Evolutionary conservation across 2,329 filamentous ascomycete genomes (phyloP).

Genomic region (Lachnellula arida): DNA sequence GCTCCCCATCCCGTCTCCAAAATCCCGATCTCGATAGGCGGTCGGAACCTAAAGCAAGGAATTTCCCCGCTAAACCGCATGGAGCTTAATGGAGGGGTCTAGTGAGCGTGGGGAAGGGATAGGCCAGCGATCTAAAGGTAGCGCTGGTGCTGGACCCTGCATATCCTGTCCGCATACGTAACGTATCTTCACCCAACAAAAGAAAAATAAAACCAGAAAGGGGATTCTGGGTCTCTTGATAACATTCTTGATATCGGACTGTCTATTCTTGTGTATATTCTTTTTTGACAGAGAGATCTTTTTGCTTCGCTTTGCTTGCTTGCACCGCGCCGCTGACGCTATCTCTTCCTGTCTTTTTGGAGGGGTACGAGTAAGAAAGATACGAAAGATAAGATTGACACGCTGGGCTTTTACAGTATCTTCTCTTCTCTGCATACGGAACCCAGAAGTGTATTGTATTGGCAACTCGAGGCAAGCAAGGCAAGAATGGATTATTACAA

Average conservation of each 20-base stretch:
- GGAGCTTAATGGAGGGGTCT: not conserved
- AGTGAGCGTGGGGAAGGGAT: not conserved
- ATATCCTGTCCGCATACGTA: not conserved
- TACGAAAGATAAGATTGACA: no score
- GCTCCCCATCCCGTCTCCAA: not conserved
- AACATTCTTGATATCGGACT: no score
- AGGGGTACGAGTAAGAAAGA: no score
- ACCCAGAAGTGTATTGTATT: not conserved
- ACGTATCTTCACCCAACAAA: no score
- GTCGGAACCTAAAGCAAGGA: no score
- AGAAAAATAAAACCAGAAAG: no score
- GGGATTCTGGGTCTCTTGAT: not conserved
- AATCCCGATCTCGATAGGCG: not conserved
- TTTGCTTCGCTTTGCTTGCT: no score
- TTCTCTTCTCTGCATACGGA: no score
- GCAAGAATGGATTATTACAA: constrained; percentile 10
- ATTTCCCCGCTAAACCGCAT: not conserved
- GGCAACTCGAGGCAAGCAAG: no score
- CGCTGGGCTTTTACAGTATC: no score
- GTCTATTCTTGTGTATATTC: no score
- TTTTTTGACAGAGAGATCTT: no score
- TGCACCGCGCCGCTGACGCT: not conserved
- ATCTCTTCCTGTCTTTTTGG: not conserved
- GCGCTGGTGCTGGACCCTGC: not conserved
- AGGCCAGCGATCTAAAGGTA: not conserved